Percentiles rank a stretch among this genome's conserved stretches.
Evolutionary conservation across 495 filamentous ascomycete species (phyloP).

Genomic region (Penicillium pancosmium): DNA sequence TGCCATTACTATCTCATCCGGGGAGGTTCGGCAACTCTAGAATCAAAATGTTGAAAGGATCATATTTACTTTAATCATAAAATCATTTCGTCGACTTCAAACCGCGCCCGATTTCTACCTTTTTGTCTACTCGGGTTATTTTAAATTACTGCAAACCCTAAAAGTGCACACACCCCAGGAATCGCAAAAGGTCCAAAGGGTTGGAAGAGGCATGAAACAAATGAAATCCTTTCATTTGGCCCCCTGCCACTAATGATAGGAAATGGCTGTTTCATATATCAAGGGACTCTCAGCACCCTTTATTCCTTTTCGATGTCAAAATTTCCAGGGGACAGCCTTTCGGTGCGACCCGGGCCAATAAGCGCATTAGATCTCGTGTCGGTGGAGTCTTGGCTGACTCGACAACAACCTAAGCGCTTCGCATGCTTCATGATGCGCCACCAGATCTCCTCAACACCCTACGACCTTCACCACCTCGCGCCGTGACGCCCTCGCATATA

Average conservation of each 20-base stretch:
- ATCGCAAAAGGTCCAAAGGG: not conserved
- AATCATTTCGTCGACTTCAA: no score
- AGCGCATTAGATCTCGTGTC: not conserved
- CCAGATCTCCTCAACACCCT: not conserved
- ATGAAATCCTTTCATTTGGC: not conserved
- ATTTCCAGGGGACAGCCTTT: not conserved
- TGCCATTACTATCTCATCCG: no score
- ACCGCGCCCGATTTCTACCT: no score
- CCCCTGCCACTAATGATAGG: not conserved
- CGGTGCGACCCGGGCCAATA: not conserved
- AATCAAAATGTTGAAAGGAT: no score
- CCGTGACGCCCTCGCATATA: not conserved
- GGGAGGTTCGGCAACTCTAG: no score
- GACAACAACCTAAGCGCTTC: constrained; percentile 3
- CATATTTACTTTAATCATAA: no score
- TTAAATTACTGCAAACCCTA: no score
- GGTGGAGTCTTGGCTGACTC: constrained; percentile 2
- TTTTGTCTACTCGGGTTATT: no score
- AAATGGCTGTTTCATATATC: not conserved
- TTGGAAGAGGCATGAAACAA: not conserved
- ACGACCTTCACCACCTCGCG: not conserved
- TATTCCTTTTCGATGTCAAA: not conserved
- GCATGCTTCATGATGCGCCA: not conserved
- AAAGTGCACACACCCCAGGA: not conserved
- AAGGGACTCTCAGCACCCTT: not conserved